phyloP scores from a whole-genome alignment of 768 basidiomycete species.

The Sistotremastrum suecicum region DNA sequence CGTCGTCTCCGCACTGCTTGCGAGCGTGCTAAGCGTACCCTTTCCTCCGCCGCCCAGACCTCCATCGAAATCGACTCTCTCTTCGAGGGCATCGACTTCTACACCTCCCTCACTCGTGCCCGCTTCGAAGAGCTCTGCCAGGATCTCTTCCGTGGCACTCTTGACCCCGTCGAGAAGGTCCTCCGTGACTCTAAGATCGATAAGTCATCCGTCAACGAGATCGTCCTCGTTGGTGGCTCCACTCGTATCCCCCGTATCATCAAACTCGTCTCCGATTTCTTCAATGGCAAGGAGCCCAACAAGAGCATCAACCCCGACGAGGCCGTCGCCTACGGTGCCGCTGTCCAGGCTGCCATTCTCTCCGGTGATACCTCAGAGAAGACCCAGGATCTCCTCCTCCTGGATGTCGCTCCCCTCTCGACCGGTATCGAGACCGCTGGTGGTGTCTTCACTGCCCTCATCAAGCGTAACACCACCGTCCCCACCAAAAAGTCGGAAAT shows the following conservation, averaged over 20 bases:
- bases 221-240: slow-evolving; percentile 95
- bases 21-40: slow-evolving; percentile 96
- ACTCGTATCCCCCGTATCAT: slow-evolving; percentile 97
- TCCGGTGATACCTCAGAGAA: slow-evolving; percentile 97
- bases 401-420: slow-evolving; percentile 85
- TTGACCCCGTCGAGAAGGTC: slow-evolving; percentile 96
- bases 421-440: slow-evolving; percentile 97
- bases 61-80: slow-evolving; percentile 98
- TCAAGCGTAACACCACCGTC: slow-evolving; percentile 97
- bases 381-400: slow-evolving; percentile 89
- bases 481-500: slow-evolving; percentile 98
- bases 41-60: slow-evolving; percentile 92
- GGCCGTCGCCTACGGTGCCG: slow-evolving; percentile 97
- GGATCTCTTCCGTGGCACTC: slow-evolving; percentile 85
- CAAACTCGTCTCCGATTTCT: slow-evolving; percentile 96
- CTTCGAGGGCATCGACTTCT: slow-evolving; percentile 96
- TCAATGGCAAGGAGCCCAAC: slow-evolving; percentile 97
- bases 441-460: slow-evolving; percentile 97
- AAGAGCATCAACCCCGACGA: slow-evolving; percentile 99
- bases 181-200: slow-evolving; percentile 97
- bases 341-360: slow-evolving; percentile 95
- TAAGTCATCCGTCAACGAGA: slow-evolving; percentile 91
- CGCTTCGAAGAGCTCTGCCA: slow-evolving; percentile 95
- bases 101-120: slow-evolving; percentile 94
- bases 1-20: slow-evolving; percentile 96